Conservation (phyloP, 2,329 filamentous ascomycete species). For the Epichloe gansuensis region DNA sequence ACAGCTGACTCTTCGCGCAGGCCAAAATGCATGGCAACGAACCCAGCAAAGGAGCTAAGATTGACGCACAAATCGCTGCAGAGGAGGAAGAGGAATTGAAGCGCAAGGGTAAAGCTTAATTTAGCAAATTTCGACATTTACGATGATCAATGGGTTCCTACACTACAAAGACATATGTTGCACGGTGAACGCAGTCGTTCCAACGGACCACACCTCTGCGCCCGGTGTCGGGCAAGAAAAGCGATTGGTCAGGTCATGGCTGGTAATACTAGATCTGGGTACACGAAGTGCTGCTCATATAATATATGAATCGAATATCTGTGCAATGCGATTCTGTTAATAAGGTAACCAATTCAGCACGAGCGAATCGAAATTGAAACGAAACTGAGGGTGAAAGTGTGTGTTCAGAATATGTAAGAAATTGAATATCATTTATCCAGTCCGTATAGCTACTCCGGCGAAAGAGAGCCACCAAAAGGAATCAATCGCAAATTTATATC, state of each 20-base stretch:
- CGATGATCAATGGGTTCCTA: background rate
- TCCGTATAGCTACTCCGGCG: constrained; percentile 82
- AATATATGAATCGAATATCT: no score
- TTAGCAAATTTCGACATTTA: background rate
- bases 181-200: no score
- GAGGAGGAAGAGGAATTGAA: constrained; percentile 55
- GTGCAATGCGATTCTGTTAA: no score
- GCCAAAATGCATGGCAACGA: constrained; percentile 60
- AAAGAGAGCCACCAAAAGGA: constrained; percentile 65
- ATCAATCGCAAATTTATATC: constrained; percentile 99
- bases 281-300: no score
- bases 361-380: no score
- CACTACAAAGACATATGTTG: background rate
- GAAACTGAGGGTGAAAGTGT: constrained; percentile 9
- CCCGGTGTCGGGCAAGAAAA: no score
- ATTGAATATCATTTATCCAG: constrained; percentile 71
- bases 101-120: constrained; percentile 36
- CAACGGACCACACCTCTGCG: no score
- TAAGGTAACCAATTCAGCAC: background rate
- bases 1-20: constrained; percentile 19
- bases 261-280: no score
- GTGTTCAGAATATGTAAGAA: constrained; percentile 97
- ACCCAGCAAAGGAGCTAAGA: constrained; percentile 58
- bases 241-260: no score
- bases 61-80: constrained; percentile 55